Evolutionary conservation across 2,329 filamentous ascomycete genomes (phyloP).

Genomic region (Neonectria punicea): DNA sequence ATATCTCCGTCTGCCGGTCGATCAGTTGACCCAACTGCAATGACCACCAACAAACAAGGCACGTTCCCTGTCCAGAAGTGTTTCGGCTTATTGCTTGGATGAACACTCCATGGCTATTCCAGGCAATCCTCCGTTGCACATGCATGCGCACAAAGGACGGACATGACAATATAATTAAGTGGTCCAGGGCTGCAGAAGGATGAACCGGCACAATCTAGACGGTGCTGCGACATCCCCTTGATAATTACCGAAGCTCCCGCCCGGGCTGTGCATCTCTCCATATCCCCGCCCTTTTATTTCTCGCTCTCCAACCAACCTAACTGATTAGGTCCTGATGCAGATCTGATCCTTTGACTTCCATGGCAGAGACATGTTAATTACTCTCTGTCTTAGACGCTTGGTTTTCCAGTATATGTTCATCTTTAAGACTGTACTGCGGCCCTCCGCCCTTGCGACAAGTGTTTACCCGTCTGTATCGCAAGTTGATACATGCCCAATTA

Average conservation of each 20-base stretch:
- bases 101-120: conserved; percentile 1
- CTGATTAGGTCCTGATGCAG: not conserved
- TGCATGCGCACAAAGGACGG: not conserved
- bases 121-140: not conserved
- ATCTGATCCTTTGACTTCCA: not conserved
- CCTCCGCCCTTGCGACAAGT: not conserved
- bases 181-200: conserved; percentile 5
- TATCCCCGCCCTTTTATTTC: not conserved
- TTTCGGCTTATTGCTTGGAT: not conserved
- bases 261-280: conserved; percentile 4
- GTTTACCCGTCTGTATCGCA: not conserved
- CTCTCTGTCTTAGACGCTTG: not conserved
- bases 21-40: conserved; percentile 1
- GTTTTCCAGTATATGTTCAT: no score
- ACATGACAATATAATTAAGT: not conserved
- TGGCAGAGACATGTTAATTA: no score
- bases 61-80: not conserved
- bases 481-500: not conserved
- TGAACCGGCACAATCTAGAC: conserved; percentile 12
- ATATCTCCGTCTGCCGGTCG: conserved; percentile 15
- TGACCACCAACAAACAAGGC: not conserved
- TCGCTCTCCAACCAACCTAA: not conserved
- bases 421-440: not conserved
- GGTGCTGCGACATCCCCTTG: conserved; percentile 23
- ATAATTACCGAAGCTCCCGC: conserved; percentile 27